Base-by-base conservation (phyloP, 2,329 filamentous ascomycete species). In the Arthroderma sp. region DNA sequence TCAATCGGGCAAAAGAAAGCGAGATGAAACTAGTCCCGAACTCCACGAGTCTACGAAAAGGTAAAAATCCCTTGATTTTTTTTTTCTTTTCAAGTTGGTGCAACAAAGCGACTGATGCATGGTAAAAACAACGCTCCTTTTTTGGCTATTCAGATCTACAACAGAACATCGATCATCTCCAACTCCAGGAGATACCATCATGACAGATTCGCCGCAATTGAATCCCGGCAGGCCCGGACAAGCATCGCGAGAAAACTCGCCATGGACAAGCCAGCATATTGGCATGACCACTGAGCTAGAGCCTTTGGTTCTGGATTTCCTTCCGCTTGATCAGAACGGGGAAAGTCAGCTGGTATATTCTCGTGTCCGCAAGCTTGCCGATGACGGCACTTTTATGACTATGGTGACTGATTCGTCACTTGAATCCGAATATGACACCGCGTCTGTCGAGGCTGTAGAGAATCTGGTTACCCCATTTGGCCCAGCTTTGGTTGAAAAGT, bases 401-500 rank as follows among this genome's bases (percentile, higher is more conserved):
- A 58, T 66, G 11, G 51, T 63, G 30, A 56, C 49, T 54, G 61
- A 51, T 22, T 15, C 9, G 29, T n/a, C 38, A n/a, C 56, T 61
- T 44, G 15, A 22, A 22, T 22, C 15, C 15, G 15, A 22, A 22
- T 22, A 22, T 22, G 15, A 22, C 15, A 53, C 56, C 33, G 51
- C 61, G 42, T 62, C 65, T 15, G 48, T 66, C 11, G 65, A 67
- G 50, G 56, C 61, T 30, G 61, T 68, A 44, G 65, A 68, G 53
- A 65, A 63, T 49, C 51, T 66, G 48, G 65, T 67, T 42, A 63
- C 63, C 44, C 65, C 65, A 4, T 65, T 68, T 52, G 64, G 64
- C 6, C 59, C 63, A n/a, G 64, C 61, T 4, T 46, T 68, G 50
- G 56, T 68, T 32, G 65, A 68, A 33, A 65, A 66, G 46, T 68